Conservation (phyloP, 2,329 filamentous ascomycete species). For the Aquanectria penicillioides region DNA sequence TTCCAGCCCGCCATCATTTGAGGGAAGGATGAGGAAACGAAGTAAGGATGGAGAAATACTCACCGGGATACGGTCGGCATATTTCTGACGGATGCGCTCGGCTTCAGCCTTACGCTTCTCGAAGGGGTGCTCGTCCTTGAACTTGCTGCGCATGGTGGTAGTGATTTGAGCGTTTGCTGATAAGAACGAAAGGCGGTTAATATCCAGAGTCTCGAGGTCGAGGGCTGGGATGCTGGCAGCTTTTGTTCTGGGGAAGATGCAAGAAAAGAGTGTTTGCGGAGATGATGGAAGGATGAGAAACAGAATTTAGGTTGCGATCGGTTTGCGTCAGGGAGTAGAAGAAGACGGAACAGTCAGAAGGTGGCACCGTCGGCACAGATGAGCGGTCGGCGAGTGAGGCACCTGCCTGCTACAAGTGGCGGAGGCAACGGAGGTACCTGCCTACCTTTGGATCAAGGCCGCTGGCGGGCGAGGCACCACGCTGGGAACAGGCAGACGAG, state of each 20-base stretch:
- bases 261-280: conserved; percentile 18
- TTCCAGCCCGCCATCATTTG: not conserved
- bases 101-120: conserved; percentile 99
- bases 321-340: conserved; percentile 43
- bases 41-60: conserved; percentile 51
- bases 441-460: conserved; percentile 1
- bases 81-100: conserved; percentile 99
- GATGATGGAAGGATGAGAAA: conserved; percentile 37
- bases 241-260: conserved; percentile 10
- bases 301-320: conserved; percentile 41
- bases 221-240: conserved; percentile 13
- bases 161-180: conserved; percentile 40
- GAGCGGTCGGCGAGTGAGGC: conserved; percentile 40
- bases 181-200: conserved; percentile 30
- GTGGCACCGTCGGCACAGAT: conserved; percentile 37
- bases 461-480: no score
- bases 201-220: conserved; percentile 21
- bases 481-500: conserved; percentile 37
- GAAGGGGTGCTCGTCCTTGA: conserved; percentile 99
- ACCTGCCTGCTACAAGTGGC: conserved; percentile 28
- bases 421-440: conserved; percentile 29
- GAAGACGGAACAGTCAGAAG: conserved; percentile 39
- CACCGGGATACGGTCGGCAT: conserved; percentile 97
- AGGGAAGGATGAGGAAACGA: not conserved
- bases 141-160: conserved; percentile 94